Conservation (phyloP, 352 stramenopile species). For the Phytophthora meadii region DNA sequence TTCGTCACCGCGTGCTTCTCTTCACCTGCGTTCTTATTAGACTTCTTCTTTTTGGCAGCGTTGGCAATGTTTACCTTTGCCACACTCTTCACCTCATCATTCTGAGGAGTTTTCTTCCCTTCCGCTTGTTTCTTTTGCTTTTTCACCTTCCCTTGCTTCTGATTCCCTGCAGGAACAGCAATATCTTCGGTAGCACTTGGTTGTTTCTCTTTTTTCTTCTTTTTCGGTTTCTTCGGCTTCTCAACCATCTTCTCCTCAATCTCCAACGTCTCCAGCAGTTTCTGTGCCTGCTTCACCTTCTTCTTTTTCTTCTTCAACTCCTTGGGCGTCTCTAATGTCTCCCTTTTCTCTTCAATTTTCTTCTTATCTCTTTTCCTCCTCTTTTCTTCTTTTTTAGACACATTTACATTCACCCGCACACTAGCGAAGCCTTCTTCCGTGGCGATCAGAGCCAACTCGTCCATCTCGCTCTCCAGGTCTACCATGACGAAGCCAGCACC, state of each 20-base stretch:
- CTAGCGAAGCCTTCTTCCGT: constrained; percentile 34
- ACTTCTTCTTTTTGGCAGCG: constrained; percentile 19
- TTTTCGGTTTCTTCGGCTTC: constrained; percentile 28
- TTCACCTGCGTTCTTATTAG: constrained; percentile 12
- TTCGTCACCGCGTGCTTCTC: constrained; percentile 12
- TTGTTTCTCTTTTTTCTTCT: constrained; percentile 19
- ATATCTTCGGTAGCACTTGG: neutral
- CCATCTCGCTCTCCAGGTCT: constrained; percentile 49
- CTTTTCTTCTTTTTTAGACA: constrained; percentile 25
- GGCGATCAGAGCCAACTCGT: constrained; percentile 45
- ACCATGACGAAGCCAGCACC: constrained; percentile 49
- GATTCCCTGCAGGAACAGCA: neutral
- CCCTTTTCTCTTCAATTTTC: neutral
- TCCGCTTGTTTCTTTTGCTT: constrained; percentile 11
- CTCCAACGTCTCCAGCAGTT: constrained; percentile 26
- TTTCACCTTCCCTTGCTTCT: constrained; percentile 5
- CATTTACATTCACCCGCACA: constrained; percentile 5
- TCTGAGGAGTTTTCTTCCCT: neutral
- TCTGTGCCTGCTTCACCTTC: constrained; percentile 31
- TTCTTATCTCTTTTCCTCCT: constrained; percentile 1
- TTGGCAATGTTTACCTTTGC: neutral
- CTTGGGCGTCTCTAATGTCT: constrained; percentile 5
- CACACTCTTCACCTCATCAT: too few species aligned
- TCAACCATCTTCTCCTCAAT: constrained; percentile 8
- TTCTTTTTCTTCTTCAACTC: constrained; percentile 33